Base-by-base conservation (phyloP, 805 yeast species). In the Saturnispora sanitii region DNA sequence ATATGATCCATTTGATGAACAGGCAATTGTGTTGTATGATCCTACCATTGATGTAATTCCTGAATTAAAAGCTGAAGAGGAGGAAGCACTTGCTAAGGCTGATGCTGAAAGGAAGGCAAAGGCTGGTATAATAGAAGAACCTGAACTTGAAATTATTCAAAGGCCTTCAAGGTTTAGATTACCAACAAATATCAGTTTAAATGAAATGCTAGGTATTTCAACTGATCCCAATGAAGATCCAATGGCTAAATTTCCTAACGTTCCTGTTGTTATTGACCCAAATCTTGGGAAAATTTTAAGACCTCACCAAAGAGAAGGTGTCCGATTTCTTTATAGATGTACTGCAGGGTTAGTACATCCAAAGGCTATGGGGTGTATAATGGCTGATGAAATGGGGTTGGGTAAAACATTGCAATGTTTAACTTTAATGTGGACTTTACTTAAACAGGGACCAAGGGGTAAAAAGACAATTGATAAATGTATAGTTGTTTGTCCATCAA, bases 321-420 rank as follows among this genome's bases (percentile, higher is more conserved):
- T 90, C 32, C 76, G 84, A 57, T 92, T 92, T 56, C 63, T 92
- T 43, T 92, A 87, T 54, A 65, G 88, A 41, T 90, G 98, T 60
- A 86, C 94, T 0, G 73, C 96, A 1, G 98, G 98, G 0, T 61
- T 88, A 26, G 73, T 80, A 21, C 86, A 82, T 56, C 73, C 85
- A 6, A 68, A 81, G 26, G 96, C 96, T 0, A 77, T 82, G 53
- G 98, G 98, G 3, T 90, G 98, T 16, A 92, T 90, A 36, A 65
- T 90, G 39, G 98, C 98, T 13, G 98, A 90, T 62, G 98, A 90
- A 59, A 90, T 92, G 98, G 98, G 98, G 2, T 69, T 90, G 33
- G 98, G 98, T 43, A 90, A 90, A 61, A 90, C 98, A 3, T 66
- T 92, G 43, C 98, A 90, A 62, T 90, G 97, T 58, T 71, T 90